Percentiles rank a stretch among this genome's conserved stretches.
Conservation (phyloP, 371 early-diverging fungal species). For the Rhizopus stolonifer region DNA sequence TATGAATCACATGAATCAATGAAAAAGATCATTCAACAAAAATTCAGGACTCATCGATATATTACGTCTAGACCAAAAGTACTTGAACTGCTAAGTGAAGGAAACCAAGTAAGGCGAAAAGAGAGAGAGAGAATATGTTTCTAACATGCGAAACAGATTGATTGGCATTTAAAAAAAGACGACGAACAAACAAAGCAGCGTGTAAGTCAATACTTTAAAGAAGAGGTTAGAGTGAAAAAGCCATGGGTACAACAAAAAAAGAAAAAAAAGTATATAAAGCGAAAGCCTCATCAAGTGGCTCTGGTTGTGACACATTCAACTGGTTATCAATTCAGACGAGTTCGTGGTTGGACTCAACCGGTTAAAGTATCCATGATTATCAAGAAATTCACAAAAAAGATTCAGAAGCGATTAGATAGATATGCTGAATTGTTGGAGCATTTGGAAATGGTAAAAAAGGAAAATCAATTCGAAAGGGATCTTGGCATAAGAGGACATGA, state of each 20-base stretch:
- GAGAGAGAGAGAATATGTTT: too few species aligned
- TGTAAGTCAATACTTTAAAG: neutral
- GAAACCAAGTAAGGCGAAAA: too few species aligned
- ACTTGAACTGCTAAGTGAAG: conserved; percentile 10
- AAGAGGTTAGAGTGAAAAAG: conserved; percentile 1
- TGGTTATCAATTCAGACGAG: conserved; percentile 25
- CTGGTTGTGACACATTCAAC: neutral
- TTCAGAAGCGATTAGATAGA: conserved; percentile 12
- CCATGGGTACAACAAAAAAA: neutral
- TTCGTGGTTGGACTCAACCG: conserved; percentile 31
- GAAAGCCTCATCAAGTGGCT: conserved; percentile 25
- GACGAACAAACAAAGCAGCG: neutral
- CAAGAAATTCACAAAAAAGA: conserved; percentile 17
- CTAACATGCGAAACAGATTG: conserved; percentile 3
- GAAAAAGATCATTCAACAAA: conserved; percentile 1
- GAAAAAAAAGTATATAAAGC: conserved; percentile 3
- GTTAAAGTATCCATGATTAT: conserved; percentile 26
- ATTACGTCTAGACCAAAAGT: conserved; percentile 11
- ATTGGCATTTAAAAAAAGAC: conserved; percentile 6
- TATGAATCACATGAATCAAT: conserved; percentile 7
- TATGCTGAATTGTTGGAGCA: neutral
- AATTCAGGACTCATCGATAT: conserved; percentile 14
- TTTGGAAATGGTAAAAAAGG: conserved; percentile 16
- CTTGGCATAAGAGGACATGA: neutral
- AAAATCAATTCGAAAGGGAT: conserved; percentile 10